Conservation (phyloP, 768 basidiomycete genomes). For the Xanthoconium purpureum region DNA sequence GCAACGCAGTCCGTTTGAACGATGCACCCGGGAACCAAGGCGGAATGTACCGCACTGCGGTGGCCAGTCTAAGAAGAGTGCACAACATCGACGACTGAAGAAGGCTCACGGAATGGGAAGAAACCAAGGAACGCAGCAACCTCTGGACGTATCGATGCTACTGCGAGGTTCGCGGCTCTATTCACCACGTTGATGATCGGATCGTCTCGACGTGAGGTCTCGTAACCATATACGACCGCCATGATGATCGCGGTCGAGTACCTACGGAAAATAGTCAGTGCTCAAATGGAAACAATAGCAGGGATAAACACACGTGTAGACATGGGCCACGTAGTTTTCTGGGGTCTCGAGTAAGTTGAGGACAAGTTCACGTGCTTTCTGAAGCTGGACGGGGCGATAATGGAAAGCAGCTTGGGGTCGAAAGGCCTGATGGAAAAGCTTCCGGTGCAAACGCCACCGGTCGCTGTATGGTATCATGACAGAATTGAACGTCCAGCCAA, state of each 20-base stretch:
- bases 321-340: conserved; percentile 14
- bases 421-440: conserved; percentile 30
- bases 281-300: background rate
- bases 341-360: conserved; percentile 24
- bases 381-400: conserved; percentile 24
- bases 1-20: conserved; percentile 31
- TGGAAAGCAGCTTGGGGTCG: conserved; percentile 16
- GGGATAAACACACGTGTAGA: conserved; percentile 23
- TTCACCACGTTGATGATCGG: conserved; percentile 27
- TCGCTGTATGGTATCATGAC: conserved; percentile 28
- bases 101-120: conserved; percentile 35
- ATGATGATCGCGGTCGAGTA: conserved; percentile 29
- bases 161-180: conserved; percentile 22
- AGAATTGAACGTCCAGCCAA: conserved; percentile 31
- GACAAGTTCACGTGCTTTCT: conserved; percentile 26
- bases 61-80: background rate
- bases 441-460: conserved; percentile 29
- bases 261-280: conserved; percentile 4
- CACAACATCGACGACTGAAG: background rate
- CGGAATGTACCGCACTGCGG: conserved; percentile 35
- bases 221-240: conserved; percentile 32
- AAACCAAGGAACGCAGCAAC: conserved; percentile 36
- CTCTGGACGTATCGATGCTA: conserved; percentile 23
- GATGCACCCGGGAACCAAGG: conserved; percentile 40
- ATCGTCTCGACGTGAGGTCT: conserved; percentile 23